Evolutionary conservation across 192 early-diverging fungal species (phyloP), one percentile per base, ranked within the genome.

Genomic region (Coemansia aciculifera): DNA sequence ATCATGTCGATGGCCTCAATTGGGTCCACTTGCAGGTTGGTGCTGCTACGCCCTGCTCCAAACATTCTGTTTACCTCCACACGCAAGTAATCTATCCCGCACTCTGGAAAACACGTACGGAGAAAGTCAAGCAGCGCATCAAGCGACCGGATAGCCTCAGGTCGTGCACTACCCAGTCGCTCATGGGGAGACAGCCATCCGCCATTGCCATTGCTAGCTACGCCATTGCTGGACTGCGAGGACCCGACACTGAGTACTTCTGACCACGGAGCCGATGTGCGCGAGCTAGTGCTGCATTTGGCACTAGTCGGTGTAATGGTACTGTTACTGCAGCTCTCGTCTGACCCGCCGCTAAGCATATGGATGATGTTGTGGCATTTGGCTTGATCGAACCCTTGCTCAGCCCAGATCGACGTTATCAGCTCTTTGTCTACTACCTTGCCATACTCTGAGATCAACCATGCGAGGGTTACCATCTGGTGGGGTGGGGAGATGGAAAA

Each of bases 1-100:
- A 82, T 68, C 9, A 77, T 77, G 19, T 71, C 75, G 12, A 82
- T 74, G 21, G 79, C 79, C 19, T 82, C 79, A 36, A 77, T 40
- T 0, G 79, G 79, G 60, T 82, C 79, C 39, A 74, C 79, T 39
- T 67, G 74, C 37, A 74, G 62, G 8, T 31, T 24, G 1, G 24
- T 31, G 27, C 36, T 38, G 51, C 51, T 15, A 12, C 12, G 51
- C 12, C 51, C 51, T 13, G 51, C 54, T 19, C 54, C 54, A 37
- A 74, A 77, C 7, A 74, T 74, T 42, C 71, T 69, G 15, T 48
- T 37, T 0, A 66, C 66, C 37, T 74, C 77, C 38, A 72, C 66
- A 5, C 48, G 43, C 37, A 82, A 63, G 37, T 82, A 82, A 31
- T 77, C 72, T 17, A 24, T 27, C 34, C 79, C 69, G 46, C 79